Percentiles rank a stretch among this genome's conserved stretches.
Conservation (phyloP, 192 early-diverging fungal species). For the Kappamyces sp. region DNA sequence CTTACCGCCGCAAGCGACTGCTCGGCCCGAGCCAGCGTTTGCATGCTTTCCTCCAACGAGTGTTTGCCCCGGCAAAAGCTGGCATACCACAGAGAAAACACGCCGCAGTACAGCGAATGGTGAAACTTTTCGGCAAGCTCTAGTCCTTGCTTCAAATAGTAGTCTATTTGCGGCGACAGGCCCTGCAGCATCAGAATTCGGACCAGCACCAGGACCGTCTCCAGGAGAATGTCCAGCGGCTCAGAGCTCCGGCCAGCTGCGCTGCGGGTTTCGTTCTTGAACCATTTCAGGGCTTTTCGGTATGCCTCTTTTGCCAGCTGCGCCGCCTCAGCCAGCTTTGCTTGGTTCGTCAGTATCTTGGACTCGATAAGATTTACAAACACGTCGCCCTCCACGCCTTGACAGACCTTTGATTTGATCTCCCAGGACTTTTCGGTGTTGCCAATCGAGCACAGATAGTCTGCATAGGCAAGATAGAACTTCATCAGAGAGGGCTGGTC, state of each 20-base stretch:
- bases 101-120: slow-evolving; percentile 28
- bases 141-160: slow-evolving; percentile 53
- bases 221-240: slow-evolving; percentile 36
- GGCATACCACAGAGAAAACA: slow-evolving; percentile 22
- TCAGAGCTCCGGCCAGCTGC: slow-evolving; percentile 18
- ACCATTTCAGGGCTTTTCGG: neutral
- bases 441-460: slow-evolving; percentile 55
- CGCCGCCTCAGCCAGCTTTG: slow-evolving; percentile 21
- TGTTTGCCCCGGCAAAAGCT: no score
- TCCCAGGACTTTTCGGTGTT: slow-evolving; percentile 47
- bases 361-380: slow-evolving; percentile 17
- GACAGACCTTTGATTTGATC: neutral
- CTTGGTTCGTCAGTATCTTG: slow-evolving; percentile 17
- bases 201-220: slow-evolving; percentile 44
- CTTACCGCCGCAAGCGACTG: no score
- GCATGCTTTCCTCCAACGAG: no score
- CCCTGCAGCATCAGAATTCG: slow-evolving; percentile 50
- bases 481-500: slow-evolving; percentile 20
- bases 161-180: slow-evolving; percentile 53
- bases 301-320: neutral
- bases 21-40: no score
- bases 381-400: neutral
- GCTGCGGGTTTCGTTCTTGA: neutral
- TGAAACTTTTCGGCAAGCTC: slow-evolving; percentile 40
- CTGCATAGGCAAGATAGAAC: slow-evolving; percentile 42